Conservation (phyloP, 306 rosid species). For the Rosa multiflora region DNA sequence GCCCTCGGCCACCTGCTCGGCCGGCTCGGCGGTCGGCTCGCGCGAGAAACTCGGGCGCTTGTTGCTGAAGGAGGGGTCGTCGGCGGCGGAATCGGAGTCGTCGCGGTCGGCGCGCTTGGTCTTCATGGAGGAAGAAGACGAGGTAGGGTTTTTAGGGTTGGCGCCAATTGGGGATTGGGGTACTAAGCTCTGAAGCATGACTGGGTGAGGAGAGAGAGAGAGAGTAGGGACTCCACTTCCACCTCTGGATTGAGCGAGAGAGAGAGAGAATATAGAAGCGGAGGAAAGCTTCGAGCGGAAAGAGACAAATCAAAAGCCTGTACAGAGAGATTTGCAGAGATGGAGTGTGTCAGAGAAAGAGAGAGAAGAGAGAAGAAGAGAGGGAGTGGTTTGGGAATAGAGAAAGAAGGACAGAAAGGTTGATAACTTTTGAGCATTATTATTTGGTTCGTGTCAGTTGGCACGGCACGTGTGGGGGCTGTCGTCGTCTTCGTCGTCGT, state of each 20-base stretch:
- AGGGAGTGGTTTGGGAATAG: neutral
- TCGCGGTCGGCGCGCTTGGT: constrained; percentile 63
- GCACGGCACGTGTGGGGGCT: neutral
- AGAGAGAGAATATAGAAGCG: constrained; percentile 50
- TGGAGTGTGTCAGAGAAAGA: constrained; percentile 42
- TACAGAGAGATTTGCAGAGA: constrained; percentile 41
- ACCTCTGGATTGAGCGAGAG: constrained; percentile 8
- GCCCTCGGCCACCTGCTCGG: constrained; percentile 23
- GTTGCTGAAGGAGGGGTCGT: constrained; percentile 26
- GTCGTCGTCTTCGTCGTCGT: neutral
- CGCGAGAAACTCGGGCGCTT: constrained; percentile 45
- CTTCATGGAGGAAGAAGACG: constrained; percentile 56
- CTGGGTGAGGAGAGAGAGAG: constrained; percentile 18
- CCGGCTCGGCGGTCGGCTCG: constrained; percentile 25
- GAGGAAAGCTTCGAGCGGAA: constrained; percentile 46
- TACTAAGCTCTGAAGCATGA: constrained; percentile 94
- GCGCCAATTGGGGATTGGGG: constrained; percentile 56
- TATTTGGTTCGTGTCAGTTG: neutral
- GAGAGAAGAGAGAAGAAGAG: neutral
- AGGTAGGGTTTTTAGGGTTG: constrained; percentile 20
- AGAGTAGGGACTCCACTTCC: neutral
- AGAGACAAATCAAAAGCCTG: constrained; percentile 48
- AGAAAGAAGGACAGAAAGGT: constrained; percentile 22
- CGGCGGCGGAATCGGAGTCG: constrained; percentile 12
- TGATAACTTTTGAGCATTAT: neutral